phyloP scores from a whole-genome alignment of 2,329 filamentous ascomycete species.

The Colletotrichum agaves region DNA sequence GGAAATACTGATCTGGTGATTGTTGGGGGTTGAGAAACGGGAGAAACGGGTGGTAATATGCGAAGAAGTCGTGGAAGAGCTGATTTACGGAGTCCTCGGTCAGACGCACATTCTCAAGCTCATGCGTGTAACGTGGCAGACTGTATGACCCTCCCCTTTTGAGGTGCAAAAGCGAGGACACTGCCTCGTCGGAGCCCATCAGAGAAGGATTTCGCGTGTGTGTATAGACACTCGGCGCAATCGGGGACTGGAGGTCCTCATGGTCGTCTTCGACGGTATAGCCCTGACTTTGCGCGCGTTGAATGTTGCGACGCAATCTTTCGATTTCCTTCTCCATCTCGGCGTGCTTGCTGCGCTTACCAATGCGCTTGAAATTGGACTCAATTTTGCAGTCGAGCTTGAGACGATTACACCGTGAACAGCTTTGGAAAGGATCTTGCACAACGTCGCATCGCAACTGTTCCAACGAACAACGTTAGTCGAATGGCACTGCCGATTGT shows the following conservation, averaged over 20 bases:
- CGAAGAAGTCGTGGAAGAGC: conserved; percentile 81
- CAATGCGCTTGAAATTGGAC: conserved; percentile 86
- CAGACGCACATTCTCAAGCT: conserved; percentile 71
- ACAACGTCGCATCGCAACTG: conserved; percentile 86
- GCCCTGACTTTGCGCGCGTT: conserved; percentile 69
- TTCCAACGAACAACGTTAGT: conserved; percentile 29
- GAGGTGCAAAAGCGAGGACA: conserved; percentile 73
- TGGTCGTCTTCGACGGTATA: conserved; percentile 65
- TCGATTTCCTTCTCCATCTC: conserved; percentile 90
- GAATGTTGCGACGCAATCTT: conserved; percentile 69
- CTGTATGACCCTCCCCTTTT: conserved; percentile 73
- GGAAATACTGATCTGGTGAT: conserved; percentile 78
- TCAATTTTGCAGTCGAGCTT: conserved; percentile 88
- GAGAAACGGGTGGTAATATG: conserved; percentile 79
- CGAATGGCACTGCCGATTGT: not conserved
- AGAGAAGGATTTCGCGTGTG: conserved; percentile 71
- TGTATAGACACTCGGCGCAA: conserved; percentile 65
- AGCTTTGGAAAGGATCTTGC: conserved; percentile 82
- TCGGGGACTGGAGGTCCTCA: conserved; percentile 69
- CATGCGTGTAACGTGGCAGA: conserved; percentile 67
- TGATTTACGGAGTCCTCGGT: conserved; percentile 71
- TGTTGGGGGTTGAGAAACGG: conserved; percentile 77
- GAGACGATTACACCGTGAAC: conserved; percentile 81
- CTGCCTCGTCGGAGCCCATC: conserved; percentile 76
- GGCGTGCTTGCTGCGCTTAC: conserved; percentile 84